Base-by-base conservation (phyloP, 495 filamentous ascomycete genomes). In the Aspergillus diversus region DNA sequence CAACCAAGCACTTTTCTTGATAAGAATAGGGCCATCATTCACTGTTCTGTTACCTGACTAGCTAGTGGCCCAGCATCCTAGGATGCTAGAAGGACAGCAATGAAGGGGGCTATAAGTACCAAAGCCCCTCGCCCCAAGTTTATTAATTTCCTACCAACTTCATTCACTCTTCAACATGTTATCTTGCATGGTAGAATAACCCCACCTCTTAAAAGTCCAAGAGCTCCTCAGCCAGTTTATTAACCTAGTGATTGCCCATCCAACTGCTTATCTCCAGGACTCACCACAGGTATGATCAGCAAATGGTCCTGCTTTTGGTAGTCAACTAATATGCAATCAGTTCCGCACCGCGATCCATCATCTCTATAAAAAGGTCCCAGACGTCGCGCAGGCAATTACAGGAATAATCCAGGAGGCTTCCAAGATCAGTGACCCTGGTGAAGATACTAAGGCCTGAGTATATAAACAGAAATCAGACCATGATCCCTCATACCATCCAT, bases 221-320 rank as follows among this genome's bases (percentile, higher is more conserved):
- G 35, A 39, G 35, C 35, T 39, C 6, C 12, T 39, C 35, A 39
- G 12, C 35, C 35, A 39, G 35, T 39, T 39, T 39, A 39, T 39
- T 39, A 12, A 39, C 12, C 12, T 39, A 39, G 12, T 39, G 6
- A 12, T 39, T 12, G 6, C 35, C 12, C 35, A 39, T 12, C 35
- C 35, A 39, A 39, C 35, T 39, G 12, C 35, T 39, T 6, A 15
- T 48, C 43, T 48, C 15, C 43, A 48, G 43, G 16, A 15, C 43
- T 48, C 43, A 48, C 43, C 43, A 48, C 43, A 48, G 43, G 43
- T 48, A 48, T 48, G 43, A 8, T 48, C 43, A 48, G 43, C 43
- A 15, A 48, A 48, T 48, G 43, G 43, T 15, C 43, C 43, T 15
- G 15, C 43, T 48, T 7, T n/a, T 48, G 43, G 43, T 48, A 15